Evolutionary conservation across 805 yeast species (phyloP).

Genomic region (Ogataea philodendri): DNA sequence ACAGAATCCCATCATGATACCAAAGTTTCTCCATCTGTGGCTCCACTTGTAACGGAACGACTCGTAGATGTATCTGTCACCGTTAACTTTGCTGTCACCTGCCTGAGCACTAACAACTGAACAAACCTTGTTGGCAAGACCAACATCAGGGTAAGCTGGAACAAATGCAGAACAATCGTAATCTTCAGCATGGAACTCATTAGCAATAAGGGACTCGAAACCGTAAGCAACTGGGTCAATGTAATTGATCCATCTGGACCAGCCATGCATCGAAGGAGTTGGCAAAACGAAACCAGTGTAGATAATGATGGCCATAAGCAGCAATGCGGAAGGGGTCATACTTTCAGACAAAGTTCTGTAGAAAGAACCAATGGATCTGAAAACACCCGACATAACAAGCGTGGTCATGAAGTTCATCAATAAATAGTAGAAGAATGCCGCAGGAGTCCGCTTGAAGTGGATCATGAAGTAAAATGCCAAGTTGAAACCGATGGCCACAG

Average conservation of each 20-base stretch:
- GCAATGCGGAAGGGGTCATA: constrained; percentile 53
- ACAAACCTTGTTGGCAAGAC: constrained; percentile 28
- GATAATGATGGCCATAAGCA: constrained; percentile 46
- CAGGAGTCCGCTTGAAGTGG: constrained; percentile 48
- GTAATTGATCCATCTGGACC: constrained; percentile 64
- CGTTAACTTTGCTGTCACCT: constrained; percentile 54
- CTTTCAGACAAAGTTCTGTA: constrained; percentile 48
- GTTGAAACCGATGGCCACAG: constrained; percentile 45
- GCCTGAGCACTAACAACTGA: constrained; percentile 53
- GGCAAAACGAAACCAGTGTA: constrained; percentile 59
- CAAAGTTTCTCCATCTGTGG: constrained; percentile 82
- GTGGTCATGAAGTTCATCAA: constrained; percentile 42
- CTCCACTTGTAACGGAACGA: constrained; percentile 50
- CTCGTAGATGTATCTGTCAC: constrained; percentile 52
- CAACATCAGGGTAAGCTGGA: constrained; percentile 38
- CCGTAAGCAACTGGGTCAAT: constrained; percentile 54
- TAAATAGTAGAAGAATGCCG: constrained; percentile 51
- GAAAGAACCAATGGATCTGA: constrained; percentile 50
- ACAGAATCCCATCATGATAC: constrained; percentile 57
- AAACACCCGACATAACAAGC: constrained; percentile 51
- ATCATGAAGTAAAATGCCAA: constrained; percentile 50
- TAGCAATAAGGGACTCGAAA: constrained; percentile 56
- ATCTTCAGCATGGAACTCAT: constrained; percentile 49
- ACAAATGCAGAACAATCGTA: constrained; percentile 48
- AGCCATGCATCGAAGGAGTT: constrained; percentile 51